Evolutionary conservation across 2,329 filamentous ascomycete species (phyloP), one percentile per base, ranked within the genome.

Genomic region (Colletotrichum higginsianum): DNA sequence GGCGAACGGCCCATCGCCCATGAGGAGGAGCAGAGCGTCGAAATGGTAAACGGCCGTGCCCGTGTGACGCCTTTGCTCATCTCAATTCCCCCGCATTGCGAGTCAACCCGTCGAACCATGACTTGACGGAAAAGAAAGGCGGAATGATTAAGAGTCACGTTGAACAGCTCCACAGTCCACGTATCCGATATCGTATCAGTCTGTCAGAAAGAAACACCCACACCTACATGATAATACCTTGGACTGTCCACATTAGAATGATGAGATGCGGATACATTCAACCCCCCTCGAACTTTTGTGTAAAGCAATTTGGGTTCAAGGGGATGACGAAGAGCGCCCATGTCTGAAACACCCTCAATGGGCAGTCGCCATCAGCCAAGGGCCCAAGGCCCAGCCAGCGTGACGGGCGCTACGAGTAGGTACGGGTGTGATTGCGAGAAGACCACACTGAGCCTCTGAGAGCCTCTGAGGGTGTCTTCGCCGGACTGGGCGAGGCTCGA

Each of bases 261-360:
- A 50, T 63, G 50, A 49, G 30, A 35, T 53, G 42, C 18, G 57
- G 57, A 47, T 6, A 57, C 44, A 38, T 35, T 35, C 30, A 35
- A 38, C 9, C 63, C 12, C 18, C 63, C 12, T 13, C 44, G 53
- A 66, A 61, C 63, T 21, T 53, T 49, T 38, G 26, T 30, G 40
- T n/a, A 12, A 23, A 62, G 47, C 49, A 40, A 23, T 67, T 46
- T 61, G 56, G 63, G 63, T 67, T 71, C 42, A 23, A 26, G 63
- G 63, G 63, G 64, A 61, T 71, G 67, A 71, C 67, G 63, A 67
- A 61, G 63, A 57, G 49, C 62, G 44, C 42, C 46, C 50, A 53
- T 53, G 21, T 67, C 67, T 71, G 67, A 67, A 71, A 71, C 67
- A 52, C 50, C 56, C 35, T 61, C 63, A 40, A 67, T 55, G 42